phyloP scores from a whole-genome alignment of 2,329 filamentous ascomycete species.

The Cadophora sp. region DNA sequence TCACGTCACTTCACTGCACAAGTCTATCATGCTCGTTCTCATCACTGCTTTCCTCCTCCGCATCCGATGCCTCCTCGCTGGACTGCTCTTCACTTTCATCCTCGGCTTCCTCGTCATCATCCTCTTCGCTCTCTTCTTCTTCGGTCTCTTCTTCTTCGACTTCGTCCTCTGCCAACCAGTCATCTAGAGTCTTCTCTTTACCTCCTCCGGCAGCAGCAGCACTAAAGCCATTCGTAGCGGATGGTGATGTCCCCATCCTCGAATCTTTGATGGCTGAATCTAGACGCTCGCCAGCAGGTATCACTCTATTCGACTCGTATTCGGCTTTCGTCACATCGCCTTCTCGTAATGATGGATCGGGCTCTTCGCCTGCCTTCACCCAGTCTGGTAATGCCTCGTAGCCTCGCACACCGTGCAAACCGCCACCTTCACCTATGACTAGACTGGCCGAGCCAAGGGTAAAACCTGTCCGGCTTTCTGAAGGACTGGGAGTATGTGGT shows the following conservation, averaged over 20 bases:
- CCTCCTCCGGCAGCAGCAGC: constrained; percentile 37
- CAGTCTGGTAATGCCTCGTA: constrained; percentile 84
- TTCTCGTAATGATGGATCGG: constrained; percentile 75
- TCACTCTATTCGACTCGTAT: constrained; percentile 48
- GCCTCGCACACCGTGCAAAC: constrained; percentile 75
- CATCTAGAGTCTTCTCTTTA: constrained; percentile 80
- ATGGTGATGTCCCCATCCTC: constrained; percentile 43
- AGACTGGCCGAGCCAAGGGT: constrained; percentile 85
- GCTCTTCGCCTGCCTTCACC: constrained; percentile 82
- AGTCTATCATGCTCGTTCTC: constrained; percentile 43
- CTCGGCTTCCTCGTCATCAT: constrained; percentile 43
- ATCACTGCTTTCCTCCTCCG: constrained; percentile 33
- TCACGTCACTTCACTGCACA: constrained; percentile 38
- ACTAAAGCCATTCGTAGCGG: constrained; percentile 56
- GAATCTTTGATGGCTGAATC: constrained; percentile 59
- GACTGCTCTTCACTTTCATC: constrained; percentile 34
- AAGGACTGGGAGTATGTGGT: constrained; percentile 88
- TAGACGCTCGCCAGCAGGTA: constrained; percentile 68
- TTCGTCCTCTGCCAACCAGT: constrained; percentile 77
- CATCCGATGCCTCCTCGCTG: constrained; percentile 39
- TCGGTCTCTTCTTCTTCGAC: constrained; percentile 57
- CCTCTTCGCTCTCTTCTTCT: constrained; percentile 37
- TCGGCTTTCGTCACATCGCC: constrained; percentile 51
- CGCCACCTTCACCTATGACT: constrained; percentile 78
- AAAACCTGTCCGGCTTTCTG: constrained; percentile 79